Evolutionary conservation across 2,329 filamentous ascomycete genomes (phyloP).

Genomic region (Westerdykella ornata): DNA sequence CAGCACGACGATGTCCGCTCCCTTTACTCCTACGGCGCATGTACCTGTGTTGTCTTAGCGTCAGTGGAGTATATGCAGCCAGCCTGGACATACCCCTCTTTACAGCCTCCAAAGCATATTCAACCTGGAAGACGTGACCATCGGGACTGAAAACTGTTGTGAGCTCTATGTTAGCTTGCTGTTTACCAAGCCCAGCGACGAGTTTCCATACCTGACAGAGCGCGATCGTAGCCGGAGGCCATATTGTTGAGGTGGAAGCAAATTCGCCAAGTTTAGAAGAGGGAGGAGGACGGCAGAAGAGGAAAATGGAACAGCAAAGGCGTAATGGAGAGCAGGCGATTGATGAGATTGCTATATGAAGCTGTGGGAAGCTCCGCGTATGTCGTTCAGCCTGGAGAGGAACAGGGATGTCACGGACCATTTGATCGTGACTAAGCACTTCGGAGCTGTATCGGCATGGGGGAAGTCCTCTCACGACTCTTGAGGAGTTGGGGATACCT

Average conservation of each 20-base stretch:
- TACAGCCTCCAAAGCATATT: conserved; percentile 97
- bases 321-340: conserved; percentile 6
- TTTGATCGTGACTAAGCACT: not conserved
- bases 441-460: not conserved
- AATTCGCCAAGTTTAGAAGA: not conserved
- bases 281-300: conserved; percentile 1
- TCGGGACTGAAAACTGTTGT: conserved; percentile 89
- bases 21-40: conserved; percentile 96
- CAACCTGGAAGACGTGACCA: conserved; percentile 98
- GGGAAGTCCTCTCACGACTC: conserved; percentile 16
- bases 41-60: conserved; percentile 57
- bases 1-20: conserved; percentile 85
- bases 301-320: conserved; percentile 5
- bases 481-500: conserved; percentile 4
- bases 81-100: conserved; percentile 67
- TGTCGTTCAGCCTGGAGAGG: conserved; percentile 32
- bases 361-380: conserved; percentile 36
- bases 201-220: conserved; percentile 77
- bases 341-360: conserved; percentile 19
- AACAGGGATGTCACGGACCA: conserved; percentile 28
- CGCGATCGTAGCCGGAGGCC: conserved; percentile 98
- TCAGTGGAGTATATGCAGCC: not conserved
- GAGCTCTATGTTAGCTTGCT: conserved; percentile 40
- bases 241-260: conserved; percentile 41
- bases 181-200: conserved; percentile 9